Percentiles rank a stretch among this genome's conserved stretches.
Conservation (phyloP, 805 yeast genomes). For the Candida chauliodis region DNA sequence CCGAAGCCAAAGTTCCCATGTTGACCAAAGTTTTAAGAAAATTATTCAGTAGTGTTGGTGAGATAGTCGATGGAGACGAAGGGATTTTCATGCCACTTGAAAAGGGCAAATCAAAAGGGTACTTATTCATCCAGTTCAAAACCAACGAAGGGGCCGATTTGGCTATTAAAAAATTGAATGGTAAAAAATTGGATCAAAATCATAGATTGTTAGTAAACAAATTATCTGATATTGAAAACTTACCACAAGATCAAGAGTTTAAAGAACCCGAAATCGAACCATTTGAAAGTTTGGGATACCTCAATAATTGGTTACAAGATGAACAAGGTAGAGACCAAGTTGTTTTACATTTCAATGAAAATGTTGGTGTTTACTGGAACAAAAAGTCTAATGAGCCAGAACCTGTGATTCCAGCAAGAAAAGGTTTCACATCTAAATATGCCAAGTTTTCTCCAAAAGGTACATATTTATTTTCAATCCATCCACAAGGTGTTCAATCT, state of each 20-base stretch:
- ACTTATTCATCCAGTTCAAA: conserved; percentile 77
- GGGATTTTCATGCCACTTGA: conserved; percentile 82
- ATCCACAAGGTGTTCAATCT: conserved; percentile 90
- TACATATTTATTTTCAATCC: conserved; percentile 79
- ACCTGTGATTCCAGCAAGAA: conserved; percentile 71
- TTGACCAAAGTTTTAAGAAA: conserved; percentile 82
- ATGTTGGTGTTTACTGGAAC: conserved; percentile 86
- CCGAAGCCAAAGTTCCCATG: conserved; percentile 80
- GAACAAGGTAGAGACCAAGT: conserved; percentile 87
- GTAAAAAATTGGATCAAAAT: conserved; percentile 89
- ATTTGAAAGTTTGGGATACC: conserved; percentile 72
- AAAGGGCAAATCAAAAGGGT: conserved; percentile 80
- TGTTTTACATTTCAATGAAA: conserved; percentile 71
- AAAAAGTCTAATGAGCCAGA: conserved; percentile 70
- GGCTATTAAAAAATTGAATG: conserved; percentile 77
- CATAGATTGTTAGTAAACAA: conserved; percentile 85
- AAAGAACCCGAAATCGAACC: conserved; percentile 70
- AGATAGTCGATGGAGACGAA: conserved; percentile 52
- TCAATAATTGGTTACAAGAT: conserved; percentile 90
- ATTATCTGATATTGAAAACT: conserved; percentile 76
- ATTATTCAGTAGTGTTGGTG: conserved; percentile 74
- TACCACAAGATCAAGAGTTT: conserved; percentile 58
- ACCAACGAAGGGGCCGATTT: conserved; percentile 63
- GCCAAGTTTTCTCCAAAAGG: conserved; percentile 94
- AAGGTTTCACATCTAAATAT: conserved; percentile 82